Conservation (phyloP, 2,329 filamentous ascomycete genomes). For the Fusarium temperatum region DNA sequence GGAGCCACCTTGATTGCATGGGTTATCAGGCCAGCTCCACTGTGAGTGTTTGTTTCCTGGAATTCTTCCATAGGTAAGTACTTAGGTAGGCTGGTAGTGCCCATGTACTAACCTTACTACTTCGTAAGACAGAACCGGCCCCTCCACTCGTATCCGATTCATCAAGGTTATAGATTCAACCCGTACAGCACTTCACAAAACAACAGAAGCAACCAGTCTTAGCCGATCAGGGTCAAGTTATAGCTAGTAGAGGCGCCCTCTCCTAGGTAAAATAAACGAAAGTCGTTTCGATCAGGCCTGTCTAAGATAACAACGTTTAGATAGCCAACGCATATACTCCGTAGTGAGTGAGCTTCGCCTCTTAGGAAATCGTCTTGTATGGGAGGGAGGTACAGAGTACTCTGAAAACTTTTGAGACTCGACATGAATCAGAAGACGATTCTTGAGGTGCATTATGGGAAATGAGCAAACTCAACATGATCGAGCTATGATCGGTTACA, state of each 20-base stretch:
- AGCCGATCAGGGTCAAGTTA: neutral
- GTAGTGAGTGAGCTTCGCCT: neutral
- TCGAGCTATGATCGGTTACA: neutral
- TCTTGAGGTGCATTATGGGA: neutral
- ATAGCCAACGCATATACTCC: neutral
- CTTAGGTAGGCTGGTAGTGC: neutral
- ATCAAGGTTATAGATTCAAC: constrained; percentile 9
- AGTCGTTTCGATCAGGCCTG: neutral
- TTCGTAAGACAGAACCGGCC: neutral
- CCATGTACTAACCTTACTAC: neutral
- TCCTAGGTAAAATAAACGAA: neutral
- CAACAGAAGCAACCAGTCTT: neutral
- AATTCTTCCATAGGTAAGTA: neutral
- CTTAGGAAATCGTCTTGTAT: neutral
- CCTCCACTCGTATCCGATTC: neutral
- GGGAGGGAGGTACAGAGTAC: neutral
- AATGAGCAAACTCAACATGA: neutral
- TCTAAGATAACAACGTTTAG: neutral
- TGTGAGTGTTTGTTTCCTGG: neutral
- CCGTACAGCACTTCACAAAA: neutral
- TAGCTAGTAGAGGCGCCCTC: neutral
- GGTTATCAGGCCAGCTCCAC: neutral
- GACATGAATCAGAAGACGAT: neutral
- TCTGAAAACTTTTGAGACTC: neutral
- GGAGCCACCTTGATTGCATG: neutral